Base-by-base conservation (phyloP, 495 filamentous ascomycete genomes). In the Tuber aestivum region DNA sequence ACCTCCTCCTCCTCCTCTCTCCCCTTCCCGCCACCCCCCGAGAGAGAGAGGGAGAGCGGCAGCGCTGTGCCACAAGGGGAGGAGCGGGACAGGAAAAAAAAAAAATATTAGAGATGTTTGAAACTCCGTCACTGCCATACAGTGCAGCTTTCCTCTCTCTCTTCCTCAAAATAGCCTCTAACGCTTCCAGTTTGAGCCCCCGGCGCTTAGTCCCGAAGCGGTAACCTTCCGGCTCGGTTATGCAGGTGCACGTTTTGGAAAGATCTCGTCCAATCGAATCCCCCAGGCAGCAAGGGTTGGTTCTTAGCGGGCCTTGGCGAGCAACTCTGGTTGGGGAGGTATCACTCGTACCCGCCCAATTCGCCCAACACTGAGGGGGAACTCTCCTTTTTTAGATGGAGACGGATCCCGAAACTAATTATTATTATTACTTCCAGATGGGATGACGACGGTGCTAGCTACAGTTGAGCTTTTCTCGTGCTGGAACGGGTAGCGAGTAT, bases 211-310 rank as follows among this genome's bases (percentile, higher is more conserved):
- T 48, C 77, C 75, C 21, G 35, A 44, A 76, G 38, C 70, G 32
- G 77, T 35, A n/a, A 70, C 45, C 35, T 69, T 18, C 23, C 56
- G 44, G 40, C 77, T 72, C 76, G 76, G 76, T n/a, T 78, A 79
- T 72, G 69, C 50, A 71, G 65, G 76, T 70, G 12, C 56, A 38
- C 35, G 77, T 78, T 79, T 79, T 79, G 78, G 76, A 74, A 40
- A n/a, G n/a, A n/a, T n/a, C 72, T 79, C 72, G 76, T 40, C 61
- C 16, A 69, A 65, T 69, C 69, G 75, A 74, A 79, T 73, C 41
- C 65, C 8, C 35, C n/a, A 3, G 45, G 72, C 23, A 32, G 14
- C 9, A 37, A 42, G 70, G 38, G 73, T 76, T 48, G 18, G 20
- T 38, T 65, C 27, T 75, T 70, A 41, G 38, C 65, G 48, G 32